phyloP scores from a whole-genome alignment of 2,329 filamentous ascomycete species.

The Penicillium sp. region DNA sequence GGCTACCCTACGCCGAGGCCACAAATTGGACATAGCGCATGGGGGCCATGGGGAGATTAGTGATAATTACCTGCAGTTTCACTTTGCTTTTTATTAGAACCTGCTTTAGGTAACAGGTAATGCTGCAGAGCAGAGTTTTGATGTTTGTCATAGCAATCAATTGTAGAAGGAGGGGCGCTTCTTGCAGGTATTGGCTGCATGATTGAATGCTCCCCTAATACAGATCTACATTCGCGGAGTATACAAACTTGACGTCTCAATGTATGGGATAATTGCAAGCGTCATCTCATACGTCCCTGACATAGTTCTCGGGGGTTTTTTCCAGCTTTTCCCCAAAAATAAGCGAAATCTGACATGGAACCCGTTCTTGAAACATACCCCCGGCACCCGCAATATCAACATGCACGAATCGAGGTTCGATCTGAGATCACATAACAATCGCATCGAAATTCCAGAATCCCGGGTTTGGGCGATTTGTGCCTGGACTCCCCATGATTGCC shows the following conservation, averaged over 20 bases:
- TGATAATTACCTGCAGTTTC: constrained; percentile 12
- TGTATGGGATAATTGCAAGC: not conserved
- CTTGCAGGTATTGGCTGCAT: not conserved
- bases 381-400: not conserved
- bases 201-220: not conserved
- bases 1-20: constrained; percentile 3
- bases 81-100: constrained; percentile 5
- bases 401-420: not conserved
- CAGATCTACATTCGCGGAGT: not conserved
- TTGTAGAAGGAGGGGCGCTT: not conserved
- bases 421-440: not conserved
- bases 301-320: not conserved
- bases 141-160: not conserved
- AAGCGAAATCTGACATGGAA: not conserved
- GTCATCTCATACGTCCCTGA: not conserved
- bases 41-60: constrained; percentile 18
- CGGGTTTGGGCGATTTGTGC: not conserved
- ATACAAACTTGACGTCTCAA: not conserved
- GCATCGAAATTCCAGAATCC: not conserved
- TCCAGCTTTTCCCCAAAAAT: not conserved
- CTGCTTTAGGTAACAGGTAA: not conserved
- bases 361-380: not conserved
- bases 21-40: constrained; percentile 5
- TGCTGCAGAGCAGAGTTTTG: not conserved
- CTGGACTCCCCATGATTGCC: constrained; percentile 16